Conservation (phyloP, 2,329 filamentous ascomycete species). For the Ophiocordyceps camponoti-floridani region DNA sequence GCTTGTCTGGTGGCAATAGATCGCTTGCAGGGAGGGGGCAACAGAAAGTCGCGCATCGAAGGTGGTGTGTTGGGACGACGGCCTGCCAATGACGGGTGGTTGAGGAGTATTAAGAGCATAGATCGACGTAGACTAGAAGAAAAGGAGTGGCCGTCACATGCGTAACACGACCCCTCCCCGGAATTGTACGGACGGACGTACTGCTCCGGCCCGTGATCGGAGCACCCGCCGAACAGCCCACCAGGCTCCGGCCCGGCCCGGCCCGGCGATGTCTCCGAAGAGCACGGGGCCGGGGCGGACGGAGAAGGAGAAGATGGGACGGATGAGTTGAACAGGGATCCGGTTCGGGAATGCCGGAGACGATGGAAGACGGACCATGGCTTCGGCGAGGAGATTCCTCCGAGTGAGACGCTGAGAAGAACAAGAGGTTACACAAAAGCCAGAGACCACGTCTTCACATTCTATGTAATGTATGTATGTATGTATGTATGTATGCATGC, state of each 20-base stretch:
- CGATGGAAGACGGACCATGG: too few species aligned
- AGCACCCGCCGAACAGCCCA: conserved; percentile 65
- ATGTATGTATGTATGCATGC: neutral
- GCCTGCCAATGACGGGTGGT: neutral
- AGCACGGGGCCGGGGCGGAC: conserved; percentile 43
- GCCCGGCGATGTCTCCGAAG: conserved; percentile 71
- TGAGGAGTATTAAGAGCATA: too few species aligned
- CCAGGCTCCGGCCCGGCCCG: conserved; percentile 51
- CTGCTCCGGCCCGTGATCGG: conserved; percentile 58
- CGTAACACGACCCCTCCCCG: conserved; percentile 40
- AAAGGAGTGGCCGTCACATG: too few species aligned
- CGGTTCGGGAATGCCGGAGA: conserved; percentile 1
- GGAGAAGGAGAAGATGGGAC: conserved; percentile 30
- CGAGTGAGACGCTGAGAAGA: too few species aligned
- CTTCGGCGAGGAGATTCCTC: too few species aligned
- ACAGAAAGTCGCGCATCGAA: neutral
- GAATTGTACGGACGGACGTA: conserved; percentile 52
- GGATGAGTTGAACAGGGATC: conserved; percentile 36
- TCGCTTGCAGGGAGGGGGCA: neutral
- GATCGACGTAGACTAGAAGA: too few species aligned
- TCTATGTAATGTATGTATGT: too few species aligned
- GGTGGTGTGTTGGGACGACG: neutral
- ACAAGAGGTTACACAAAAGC: too few species aligned
- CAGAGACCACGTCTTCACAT: too few species aligned
- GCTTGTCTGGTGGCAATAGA: neutral